Evolutionary conservation across 176 grass and related monocot genomes (phyloP).

Genomic region (Avena atlantica): DNA sequence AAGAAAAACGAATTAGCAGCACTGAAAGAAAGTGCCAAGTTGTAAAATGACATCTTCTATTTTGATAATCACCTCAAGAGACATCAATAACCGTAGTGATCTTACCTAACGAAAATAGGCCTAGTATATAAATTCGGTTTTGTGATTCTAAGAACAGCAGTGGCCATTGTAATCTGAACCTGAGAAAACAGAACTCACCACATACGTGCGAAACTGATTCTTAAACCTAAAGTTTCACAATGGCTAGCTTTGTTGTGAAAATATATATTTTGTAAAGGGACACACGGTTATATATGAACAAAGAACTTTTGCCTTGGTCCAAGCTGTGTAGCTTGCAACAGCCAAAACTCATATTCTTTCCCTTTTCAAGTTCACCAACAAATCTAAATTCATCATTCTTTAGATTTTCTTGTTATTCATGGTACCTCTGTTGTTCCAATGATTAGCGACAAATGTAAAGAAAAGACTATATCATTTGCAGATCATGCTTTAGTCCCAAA

Average conservation of each 20-base stretch:
- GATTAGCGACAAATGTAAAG: neutral
- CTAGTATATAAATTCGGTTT: too few species aligned
- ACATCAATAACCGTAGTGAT: too few species aligned
- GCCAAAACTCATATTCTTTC: neutral
- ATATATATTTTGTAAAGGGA: neutral
- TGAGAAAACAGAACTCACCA: too few species aligned
- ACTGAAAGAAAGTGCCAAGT: neutral
- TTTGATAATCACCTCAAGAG: too few species aligned
- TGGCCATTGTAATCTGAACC: too few species aligned
- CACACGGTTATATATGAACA: neutral
- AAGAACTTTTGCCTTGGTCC: neutral
- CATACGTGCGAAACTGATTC: too few species aligned
- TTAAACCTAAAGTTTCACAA: neutral
- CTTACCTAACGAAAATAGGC: too few species aligned
- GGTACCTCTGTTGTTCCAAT: neutral
- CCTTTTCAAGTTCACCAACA: neutral
- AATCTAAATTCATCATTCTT: neutral
- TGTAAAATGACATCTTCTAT: neutral
- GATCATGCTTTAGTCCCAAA: too few species aligned
- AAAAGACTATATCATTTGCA: neutral
- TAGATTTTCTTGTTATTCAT: neutral
- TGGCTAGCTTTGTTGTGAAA: neutral
- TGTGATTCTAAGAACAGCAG: too few species aligned
- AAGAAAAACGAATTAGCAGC: neutral
- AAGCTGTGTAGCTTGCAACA: neutral